phyloP scores from a whole-genome alignment of 2,329 filamentous ascomycete genomes.

The Exophiala bonariae region DNA sequence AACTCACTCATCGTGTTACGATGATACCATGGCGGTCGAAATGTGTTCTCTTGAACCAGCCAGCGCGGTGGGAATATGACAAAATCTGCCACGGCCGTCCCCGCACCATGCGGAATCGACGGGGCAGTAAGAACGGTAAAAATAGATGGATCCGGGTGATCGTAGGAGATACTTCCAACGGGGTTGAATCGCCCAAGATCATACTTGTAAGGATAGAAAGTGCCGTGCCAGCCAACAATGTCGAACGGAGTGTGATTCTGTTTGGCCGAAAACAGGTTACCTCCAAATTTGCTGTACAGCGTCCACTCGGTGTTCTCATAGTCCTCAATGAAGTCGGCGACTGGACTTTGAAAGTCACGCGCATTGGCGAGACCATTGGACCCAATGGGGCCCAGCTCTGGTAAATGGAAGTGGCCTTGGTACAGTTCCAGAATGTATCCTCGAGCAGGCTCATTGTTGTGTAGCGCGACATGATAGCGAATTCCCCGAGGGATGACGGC shows the following conservation, averaged over 20 bases:
- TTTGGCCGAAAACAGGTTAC: slow-evolving; percentile 63
- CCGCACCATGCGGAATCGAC: slow-evolving; percentile 50
- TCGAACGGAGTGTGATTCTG: slow-evolving; percentile 76
- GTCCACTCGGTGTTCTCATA: slow-evolving; percentile 50
- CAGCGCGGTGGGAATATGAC: slow-evolving; percentile 66
- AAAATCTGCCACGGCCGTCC: slow-evolving; percentile 66
- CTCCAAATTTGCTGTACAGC: slow-evolving; percentile 66
- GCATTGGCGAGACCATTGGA: slow-evolving; percentile 73
- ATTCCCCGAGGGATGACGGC: slow-evolving; percentile 73
- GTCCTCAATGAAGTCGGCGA: slow-evolving; percentile 67
- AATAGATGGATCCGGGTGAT: slow-evolving; percentile 77
- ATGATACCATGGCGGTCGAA: slow-evolving; percentile 64
- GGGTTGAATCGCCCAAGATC: slow-evolving; percentile 75
- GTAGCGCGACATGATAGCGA: slow-evolving; percentile 70
- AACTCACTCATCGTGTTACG: slow-evolving; percentile 67
- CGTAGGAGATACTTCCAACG: slow-evolving; percentile 70
- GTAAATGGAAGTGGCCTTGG: slow-evolving; percentile 69
- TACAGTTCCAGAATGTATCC: slow-evolving; percentile 77
- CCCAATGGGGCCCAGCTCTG: slow-evolving; percentile 72
- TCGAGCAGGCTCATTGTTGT: slow-evolving; percentile 59
- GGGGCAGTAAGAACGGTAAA: slow-evolving; percentile 67
- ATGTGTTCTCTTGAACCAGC: slow-evolving; percentile 62
- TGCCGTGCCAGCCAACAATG: slow-evolving; percentile 78
- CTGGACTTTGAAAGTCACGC: slow-evolving; percentile 72
- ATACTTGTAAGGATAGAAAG: slow-evolving; percentile 80